Base-by-base conservation (phyloP, 441 rosid species). In the Cnidoscolus chayamansa region DNA sequence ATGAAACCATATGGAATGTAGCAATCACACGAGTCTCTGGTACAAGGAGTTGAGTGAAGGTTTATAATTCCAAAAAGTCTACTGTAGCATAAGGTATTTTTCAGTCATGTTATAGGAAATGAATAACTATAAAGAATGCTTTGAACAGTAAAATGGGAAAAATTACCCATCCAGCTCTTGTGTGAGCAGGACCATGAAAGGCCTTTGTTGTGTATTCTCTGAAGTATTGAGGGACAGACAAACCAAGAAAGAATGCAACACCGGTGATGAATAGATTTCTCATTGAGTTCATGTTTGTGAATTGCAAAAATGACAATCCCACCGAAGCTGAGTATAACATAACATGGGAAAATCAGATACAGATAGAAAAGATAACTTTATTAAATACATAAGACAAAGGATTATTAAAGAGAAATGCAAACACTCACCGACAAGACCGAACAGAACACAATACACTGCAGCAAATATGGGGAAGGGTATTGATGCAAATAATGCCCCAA, bases 231-330 rank as follows among this genome's bases (percentile, higher is more conserved):
- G 99, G 99, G 53, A 96, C 78, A 0, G 98, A 96, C 81, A 96
- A 67, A 16, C 99, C 99, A 61, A 96, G 82, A 85, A 93, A 96
- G 77, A 96, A 86, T 6, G 99, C 84, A 8, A 96, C 97, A 0
- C 98, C 98, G 0, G 78, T 71, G 66, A 93, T 91, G 88, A 96
- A 96, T 76, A 96, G 97, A 77, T 93, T 93, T 75, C 99, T 87
- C 84, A 91, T 81, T 12, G 99, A 96, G 87, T 93, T 96, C 99
- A 96, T 96, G 86, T 96, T 96, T 65, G 99, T 93, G 86, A 96
- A 96, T 82, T 96, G 99, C 79, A 96, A 79, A 81, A 96, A 96
- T 12, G 99, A 96, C 69, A 96, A 84, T 47, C 99, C 99, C 78
- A 93, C 92, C 6, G 98, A 93, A 77, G 97, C 98, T 92, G 87